Conservation (phyloP, 257 asterid species). For the Solanum bukasovii region DNA sequence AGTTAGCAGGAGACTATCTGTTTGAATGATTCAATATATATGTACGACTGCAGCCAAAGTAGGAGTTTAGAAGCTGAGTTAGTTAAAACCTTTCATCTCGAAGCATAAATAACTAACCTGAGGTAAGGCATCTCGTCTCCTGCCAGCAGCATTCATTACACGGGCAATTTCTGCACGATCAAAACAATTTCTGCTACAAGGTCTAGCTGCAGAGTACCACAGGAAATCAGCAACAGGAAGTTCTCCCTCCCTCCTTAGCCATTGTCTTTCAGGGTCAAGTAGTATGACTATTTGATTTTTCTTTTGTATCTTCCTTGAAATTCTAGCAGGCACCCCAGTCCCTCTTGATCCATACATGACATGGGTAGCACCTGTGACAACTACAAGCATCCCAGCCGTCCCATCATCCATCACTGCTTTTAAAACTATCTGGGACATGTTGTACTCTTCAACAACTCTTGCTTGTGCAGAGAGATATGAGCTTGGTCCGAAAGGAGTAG, state of each 20-base stretch:
- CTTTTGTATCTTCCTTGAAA: slow-evolving; percentile 65
- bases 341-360: slow-evolving; percentile 79
- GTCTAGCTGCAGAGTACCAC: slow-evolving; percentile 96
- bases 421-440: slow-evolving; percentile 73
- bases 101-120: slow-evolving; percentile 44
- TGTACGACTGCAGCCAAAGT: background rate
- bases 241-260: slow-evolving; percentile 83
- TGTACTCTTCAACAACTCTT: slow-evolving; percentile 75
- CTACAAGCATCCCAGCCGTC: slow-evolving; percentile 61
- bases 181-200: slow-evolving; percentile 89
- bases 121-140: slow-evolving; percentile 86
- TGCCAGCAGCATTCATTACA: slow-evolving; percentile 97
- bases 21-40: background rate
- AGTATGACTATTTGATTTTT: slow-evolving; percentile 65
- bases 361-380: slow-evolving; percentile 86
- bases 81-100: background rate
- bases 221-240: slow-evolving; percentile 89
- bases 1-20: background rate
- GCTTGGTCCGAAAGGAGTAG: slow-evolving; percentile 62
- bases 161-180: slow-evolving; percentile 98
- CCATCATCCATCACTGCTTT: slow-evolving; percentile 62
- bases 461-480: slow-evolving; percentile 87
- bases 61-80: background rate
- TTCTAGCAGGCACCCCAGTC: slow-evolving; percentile 82
- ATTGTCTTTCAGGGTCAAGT: slow-evolving; percentile 81